A percentile compares a stretch with the other conserved stretches of the same genome.
phyloP scores from a whole-genome alignment of 495 filamentous ascomycete genomes.

The Neurospora africana region DNA sequence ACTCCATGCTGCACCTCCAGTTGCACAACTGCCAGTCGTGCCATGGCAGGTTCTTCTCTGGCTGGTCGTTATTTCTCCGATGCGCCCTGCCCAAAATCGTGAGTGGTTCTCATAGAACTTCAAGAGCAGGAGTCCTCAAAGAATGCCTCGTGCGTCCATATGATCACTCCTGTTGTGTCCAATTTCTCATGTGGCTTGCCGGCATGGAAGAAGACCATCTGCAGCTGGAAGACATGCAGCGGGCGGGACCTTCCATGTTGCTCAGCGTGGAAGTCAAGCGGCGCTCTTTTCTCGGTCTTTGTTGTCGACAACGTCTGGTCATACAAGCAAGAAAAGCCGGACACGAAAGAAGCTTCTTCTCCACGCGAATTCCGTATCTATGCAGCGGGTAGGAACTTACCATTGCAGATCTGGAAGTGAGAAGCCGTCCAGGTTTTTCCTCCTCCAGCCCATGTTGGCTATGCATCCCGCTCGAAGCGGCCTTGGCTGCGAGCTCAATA shows the following conservation, averaged over 20 bases:
- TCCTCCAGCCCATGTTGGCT: neutral
- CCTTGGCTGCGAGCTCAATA: neutral
- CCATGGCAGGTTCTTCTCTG: neutral
- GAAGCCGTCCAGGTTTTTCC: neutral
- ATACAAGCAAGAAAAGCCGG: neutral
- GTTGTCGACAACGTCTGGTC: neutral
- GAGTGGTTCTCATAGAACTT: neutral
- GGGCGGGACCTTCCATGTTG: neutral
- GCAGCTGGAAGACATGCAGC: neutral
- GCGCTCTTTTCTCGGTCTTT: neutral
- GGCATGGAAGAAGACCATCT: neutral
- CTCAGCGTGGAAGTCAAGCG: neutral
- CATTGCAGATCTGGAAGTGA: neutral
- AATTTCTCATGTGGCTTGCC: neutral
- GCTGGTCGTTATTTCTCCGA: neutral
- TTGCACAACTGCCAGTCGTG: neutral
- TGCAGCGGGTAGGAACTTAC: neutral
- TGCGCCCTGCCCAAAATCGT: neutral
- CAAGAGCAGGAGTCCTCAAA: neutral
- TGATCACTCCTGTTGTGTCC: neutral
- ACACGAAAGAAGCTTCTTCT: neutral
- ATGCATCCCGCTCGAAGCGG: neutral
- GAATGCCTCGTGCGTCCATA: neutral
- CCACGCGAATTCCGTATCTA: neutral
- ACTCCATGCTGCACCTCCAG: neutral